These are phyloP conservation scores for Quercus suber DNA, from an alignment of 306 rosid species.

Conservation along the genomic window DNA sequence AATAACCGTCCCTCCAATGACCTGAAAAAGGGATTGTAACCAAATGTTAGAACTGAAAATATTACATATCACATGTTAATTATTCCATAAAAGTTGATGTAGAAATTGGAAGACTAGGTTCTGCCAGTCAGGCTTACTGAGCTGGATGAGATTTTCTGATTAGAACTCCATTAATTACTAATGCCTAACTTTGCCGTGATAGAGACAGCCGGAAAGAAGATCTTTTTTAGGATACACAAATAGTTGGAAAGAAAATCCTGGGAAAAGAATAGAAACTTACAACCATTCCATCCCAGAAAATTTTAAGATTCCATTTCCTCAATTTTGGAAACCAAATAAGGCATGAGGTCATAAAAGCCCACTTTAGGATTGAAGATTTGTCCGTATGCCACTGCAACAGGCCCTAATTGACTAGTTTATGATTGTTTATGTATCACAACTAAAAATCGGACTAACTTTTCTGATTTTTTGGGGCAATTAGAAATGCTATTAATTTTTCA, in stretches of 20 bases:
- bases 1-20: slow-evolving; percentile 68
- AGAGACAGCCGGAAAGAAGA: not conserved
- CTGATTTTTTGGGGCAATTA: not conserved
- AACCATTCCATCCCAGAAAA: not conserved
- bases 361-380: not conserved
- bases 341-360: not conserved
- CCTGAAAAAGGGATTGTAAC: slow-evolving; percentile 35
- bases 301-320: not conserved
- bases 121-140: not conserved
- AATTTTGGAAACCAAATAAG: not conserved
- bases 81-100: not conserved
- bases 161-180: not conserved
- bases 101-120: not conserved
- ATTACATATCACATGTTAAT: not conserved
- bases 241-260: not conserved
- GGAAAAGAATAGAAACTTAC: not conserved
- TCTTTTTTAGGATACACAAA: too few species aligned
- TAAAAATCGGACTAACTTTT: not conserved
- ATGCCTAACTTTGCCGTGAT: not conserved
- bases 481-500: not conserved
- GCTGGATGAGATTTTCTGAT: not conserved
- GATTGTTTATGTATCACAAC: not conserved
- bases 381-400: not conserved
- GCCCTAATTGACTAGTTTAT: not conserved
- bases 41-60: not conserved